These are phyloP conservation scores for Vanderwaltozyma polyspora DNA, from an alignment of 805 yeast genomes.

Conservation along the genomic window DNA sequence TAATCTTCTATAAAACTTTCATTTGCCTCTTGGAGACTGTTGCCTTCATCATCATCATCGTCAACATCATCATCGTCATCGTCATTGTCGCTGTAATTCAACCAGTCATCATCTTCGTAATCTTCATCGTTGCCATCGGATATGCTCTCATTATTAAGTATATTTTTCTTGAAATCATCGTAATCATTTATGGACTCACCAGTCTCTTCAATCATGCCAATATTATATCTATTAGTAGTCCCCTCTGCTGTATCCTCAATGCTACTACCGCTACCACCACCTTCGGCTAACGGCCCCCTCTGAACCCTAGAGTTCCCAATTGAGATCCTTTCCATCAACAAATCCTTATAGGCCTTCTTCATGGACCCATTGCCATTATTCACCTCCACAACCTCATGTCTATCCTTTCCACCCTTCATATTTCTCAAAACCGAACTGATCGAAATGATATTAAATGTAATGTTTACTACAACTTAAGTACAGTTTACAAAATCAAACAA, in stretches of 20 bases:
- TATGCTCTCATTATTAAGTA: constrained; percentile 12
- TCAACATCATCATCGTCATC: constrained; percentile 6
- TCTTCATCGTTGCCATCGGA: constrained; percentile 8
- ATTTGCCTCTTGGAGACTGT: constrained; percentile 7
- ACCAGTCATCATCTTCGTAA: constrained; percentile 6
- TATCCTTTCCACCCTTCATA: too few relatives aligned
- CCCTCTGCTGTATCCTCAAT: too few relatives aligned
- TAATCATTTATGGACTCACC: constrained; percentile 7
- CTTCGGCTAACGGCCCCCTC: too few relatives aligned
- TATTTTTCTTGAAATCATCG: constrained; percentile 9
- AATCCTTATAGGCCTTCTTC: constrained; percentile 3
- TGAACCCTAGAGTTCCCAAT: constrained; percentile 3
- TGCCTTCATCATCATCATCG: constrained; percentile 8
- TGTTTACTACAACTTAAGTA: too few relatives aligned
- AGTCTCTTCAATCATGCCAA: constrained; percentile 10
- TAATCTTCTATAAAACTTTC: constrained; percentile 12
- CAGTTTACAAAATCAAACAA: too few relatives aligned
- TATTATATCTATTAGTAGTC: too few relatives aligned
- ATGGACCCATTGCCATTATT: background rate
- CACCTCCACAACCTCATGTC: too few relatives aligned
- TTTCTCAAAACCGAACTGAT: too few relatives aligned
- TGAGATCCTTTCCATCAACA: constrained; percentile 9
- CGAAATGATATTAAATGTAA: too few relatives aligned
- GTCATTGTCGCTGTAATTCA: constrained; percentile 1
- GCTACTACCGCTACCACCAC: too few relatives aligned